Evolutionary conservation across 2,329 filamentous ascomycete species (phyloP).

Genomic region (Xylogone sp.): DNA sequence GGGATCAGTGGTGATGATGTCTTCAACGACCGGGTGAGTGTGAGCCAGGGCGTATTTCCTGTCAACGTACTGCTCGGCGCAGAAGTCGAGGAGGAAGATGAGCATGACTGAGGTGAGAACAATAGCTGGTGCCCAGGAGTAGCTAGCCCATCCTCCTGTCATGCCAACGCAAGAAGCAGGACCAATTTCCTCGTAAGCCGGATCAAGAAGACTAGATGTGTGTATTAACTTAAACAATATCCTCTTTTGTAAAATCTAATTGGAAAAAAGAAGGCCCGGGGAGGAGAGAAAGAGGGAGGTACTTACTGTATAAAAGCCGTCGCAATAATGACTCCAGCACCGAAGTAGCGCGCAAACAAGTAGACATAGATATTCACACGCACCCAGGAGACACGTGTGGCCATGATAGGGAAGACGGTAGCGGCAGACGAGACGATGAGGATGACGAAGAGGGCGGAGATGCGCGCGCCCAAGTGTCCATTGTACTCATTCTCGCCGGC

Average conservation of each 20-base stretch:
- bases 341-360: conserved; percentile 64
- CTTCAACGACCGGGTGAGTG: conserved; percentile 16
- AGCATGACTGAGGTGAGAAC: conserved; percentile 55
- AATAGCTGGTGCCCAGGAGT: conserved; percentile 25
- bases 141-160: conserved; percentile 40
- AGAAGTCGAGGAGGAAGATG: conserved; percentile 55
- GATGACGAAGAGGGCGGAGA: conserved; percentile 75
- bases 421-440: conserved; percentile 56
- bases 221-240: conserved; percentile 1
- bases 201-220: conserved; percentile 40
- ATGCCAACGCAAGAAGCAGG: conserved; percentile 47
- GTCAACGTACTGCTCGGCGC: conserved; percentile 47
- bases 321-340: conserved; percentile 72
- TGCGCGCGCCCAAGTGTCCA: conserved; percentile 57
- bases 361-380: conserved; percentile 63
- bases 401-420: conserved; percentile 64
- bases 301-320: conserved; percentile 69
- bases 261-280: too few species aligned
- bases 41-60: conserved; percentile 23
- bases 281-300: conserved; percentile 35
- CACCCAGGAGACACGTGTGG: conserved; percentile 52
- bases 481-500: conserved; percentile 47
- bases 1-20: conserved; percentile 18
- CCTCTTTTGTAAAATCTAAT: too few species aligned
- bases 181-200: conserved; percentile 40